phyloP scores from a whole-genome alignment of 2,329 filamentous ascomycete species.

The Diaporthe sp. region DNA sequence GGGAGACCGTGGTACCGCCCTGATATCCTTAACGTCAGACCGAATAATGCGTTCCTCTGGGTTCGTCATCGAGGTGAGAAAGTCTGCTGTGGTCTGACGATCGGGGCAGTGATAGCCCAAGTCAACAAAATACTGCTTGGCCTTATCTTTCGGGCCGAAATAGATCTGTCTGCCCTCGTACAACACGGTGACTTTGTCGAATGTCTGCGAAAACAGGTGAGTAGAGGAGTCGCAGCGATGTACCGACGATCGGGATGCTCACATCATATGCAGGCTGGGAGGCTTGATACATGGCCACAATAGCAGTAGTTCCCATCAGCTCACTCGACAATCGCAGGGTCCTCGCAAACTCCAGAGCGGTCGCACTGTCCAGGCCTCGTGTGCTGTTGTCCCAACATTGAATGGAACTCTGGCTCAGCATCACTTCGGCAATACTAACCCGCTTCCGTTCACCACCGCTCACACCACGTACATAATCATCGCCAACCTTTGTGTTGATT shows the following conservation, averaged over 20 bases:
- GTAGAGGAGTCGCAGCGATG: not conserved
- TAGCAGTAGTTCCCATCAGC: constrained; percentile 73
- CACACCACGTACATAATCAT: constrained; percentile 81
- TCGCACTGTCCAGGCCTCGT: constrained; percentile 79
- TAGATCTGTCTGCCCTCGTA: constrained; percentile 74
- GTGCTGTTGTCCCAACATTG: constrained; percentile 81
- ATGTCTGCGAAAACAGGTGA: constrained; percentile 43
- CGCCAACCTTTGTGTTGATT: constrained; percentile 78
- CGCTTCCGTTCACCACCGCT: constrained; percentile 80
- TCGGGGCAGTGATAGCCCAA: constrained; percentile 77
- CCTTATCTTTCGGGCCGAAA: constrained; percentile 71
- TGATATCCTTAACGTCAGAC: constrained; percentile 65
- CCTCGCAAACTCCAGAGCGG: constrained; percentile 81
- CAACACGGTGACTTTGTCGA: constrained; percentile 70
- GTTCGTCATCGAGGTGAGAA: constrained; percentile 78
- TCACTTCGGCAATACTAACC: constrained; percentile 73
- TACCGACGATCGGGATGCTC: not conserved
- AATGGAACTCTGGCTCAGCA: constrained; percentile 68
- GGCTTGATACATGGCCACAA: constrained; percentile 81
- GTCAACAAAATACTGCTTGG: constrained; percentile 74
- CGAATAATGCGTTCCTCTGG: constrained; percentile 68
- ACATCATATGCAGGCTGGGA: constrained; percentile 73
- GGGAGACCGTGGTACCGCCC: constrained; percentile 65
- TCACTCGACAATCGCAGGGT: constrained; percentile 77
- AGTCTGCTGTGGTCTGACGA: constrained; percentile 78